These are phyloP conservation scores for Elaeis guineensis DNA, from an alignment of 176 grass and related monocot species.

Conservation along the genomic window DNA sequence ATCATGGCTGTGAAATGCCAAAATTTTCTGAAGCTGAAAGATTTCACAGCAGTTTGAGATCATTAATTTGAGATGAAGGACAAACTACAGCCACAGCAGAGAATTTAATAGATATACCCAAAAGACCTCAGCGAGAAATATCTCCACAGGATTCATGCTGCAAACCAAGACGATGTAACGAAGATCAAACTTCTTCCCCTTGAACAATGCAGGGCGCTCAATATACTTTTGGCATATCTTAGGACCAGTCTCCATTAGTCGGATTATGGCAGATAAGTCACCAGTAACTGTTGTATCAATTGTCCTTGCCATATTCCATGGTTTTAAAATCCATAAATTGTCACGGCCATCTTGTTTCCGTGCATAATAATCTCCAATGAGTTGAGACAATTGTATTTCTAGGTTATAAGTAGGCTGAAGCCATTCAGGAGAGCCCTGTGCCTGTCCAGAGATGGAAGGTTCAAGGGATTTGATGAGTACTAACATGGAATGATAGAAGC, in stretches of 20 bases:
- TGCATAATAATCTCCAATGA: slow-evolving; percentile 74
- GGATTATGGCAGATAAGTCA: slow-evolving; percentile 80
- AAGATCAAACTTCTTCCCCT: slow-evolving; percentile 91
- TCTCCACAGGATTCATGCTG: slow-evolving; percentile 77
- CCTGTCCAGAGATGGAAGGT: slow-evolving; percentile 35
- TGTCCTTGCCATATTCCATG: slow-evolving; percentile 98
- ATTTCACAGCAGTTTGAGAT: not conserved
- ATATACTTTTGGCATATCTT: slow-evolving; percentile 99
- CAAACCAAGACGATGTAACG: slow-evolving; percentile 81
- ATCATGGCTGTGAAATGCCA: slow-evolving; percentile 13
- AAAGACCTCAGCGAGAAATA: slow-evolving; percentile 85
- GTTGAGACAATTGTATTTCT: slow-evolving; percentile 77
- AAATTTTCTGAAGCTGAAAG: slow-evolving; percentile 13
- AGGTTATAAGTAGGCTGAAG: slow-evolving; percentile 95
- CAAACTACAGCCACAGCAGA: not conserved
- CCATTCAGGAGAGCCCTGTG: slow-evolving; percentile 88
- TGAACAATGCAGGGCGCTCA: slow-evolving; percentile 63
- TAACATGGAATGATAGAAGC: too few relatives aligned
- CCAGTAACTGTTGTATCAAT: slow-evolving; percentile 83
- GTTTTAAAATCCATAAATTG: slow-evolving; percentile 96
- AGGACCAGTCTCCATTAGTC: slow-evolving; percentile 92
- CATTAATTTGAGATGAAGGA: not conserved
- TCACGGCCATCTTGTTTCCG: slow-evolving; percentile 55
- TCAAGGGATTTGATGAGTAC: too few relatives aligned
- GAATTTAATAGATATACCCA: slow-evolving; percentile 51